Evolutionary conservation across 805 yeast species (phyloP).

Genomic region (Candida hispaniensis): DNA sequence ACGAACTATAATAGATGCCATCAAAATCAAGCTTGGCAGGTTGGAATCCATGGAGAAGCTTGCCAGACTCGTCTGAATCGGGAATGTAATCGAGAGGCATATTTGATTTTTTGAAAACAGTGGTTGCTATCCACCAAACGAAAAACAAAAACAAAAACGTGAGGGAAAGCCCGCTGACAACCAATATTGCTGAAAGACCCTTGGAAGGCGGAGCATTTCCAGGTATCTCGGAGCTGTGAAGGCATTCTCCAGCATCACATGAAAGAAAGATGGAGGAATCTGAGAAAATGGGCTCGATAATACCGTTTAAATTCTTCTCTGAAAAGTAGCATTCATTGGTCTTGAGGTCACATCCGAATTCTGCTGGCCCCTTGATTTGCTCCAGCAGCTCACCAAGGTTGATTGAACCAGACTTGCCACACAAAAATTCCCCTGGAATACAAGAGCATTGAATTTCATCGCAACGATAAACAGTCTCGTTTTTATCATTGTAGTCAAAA

Average conservation of each 20-base stretch:
- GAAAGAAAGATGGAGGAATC: conserved; percentile 75
- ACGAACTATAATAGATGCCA: conserved; percentile 56
- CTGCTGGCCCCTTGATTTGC: conserved; percentile 89
- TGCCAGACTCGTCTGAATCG: conserved; percentile 34
- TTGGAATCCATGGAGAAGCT: conserved; percentile 43
- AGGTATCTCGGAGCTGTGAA: conserved; percentile 86
- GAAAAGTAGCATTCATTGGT: conserved; percentile 62
- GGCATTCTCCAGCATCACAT: conserved; percentile 82
- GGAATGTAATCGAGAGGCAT: conserved; percentile 25
- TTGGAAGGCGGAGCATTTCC: conserved; percentile 66
- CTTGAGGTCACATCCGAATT: conserved; percentile 65
- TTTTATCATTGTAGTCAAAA: conserved; percentile 50
- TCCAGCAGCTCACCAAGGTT: conserved; percentile 88
- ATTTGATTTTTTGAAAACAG: conserved; percentile 19
- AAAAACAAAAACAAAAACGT: conserved; percentile 20
- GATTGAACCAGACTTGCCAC: conserved; percentile 90
- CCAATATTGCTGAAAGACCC: conserved; percentile 21
- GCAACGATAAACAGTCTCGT: conserved; percentile 70
- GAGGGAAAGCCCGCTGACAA: conserved; percentile 21
- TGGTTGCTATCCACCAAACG: conserved; percentile 16
- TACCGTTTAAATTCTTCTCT: conserved; percentile 92
- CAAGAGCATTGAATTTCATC: conserved; percentile 74
- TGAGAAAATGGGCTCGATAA: conserved; percentile 87
- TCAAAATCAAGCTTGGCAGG: conserved; percentile 73
- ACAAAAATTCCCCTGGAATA: conserved; percentile 82